Conservation (phyloP, 352 stramenopile genomes). For the Elongisporangium senticosum region DNA sequence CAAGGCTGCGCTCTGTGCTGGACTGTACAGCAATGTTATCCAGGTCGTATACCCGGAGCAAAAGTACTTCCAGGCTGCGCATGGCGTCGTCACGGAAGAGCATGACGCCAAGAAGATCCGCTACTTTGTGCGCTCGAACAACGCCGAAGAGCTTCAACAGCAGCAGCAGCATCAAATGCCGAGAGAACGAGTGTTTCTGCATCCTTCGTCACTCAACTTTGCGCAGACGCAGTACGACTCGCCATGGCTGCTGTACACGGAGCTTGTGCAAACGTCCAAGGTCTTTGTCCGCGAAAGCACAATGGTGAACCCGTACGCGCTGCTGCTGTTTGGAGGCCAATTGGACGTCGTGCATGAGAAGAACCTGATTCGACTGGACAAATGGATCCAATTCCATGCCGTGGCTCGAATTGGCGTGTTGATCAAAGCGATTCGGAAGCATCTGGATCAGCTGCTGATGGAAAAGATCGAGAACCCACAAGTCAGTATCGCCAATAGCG, state of each 20-base stretch:
- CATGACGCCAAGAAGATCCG: conserved; percentile 91
- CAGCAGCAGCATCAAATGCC: conserved; percentile 10
- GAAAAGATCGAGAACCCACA: conserved; percentile 92
- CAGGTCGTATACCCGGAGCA: conserved; percentile 87
- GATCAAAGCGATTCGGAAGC: conserved; percentile 92
- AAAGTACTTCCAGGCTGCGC: conserved; percentile 93
- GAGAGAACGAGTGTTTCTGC: conserved; percentile 94
- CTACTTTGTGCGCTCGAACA: conserved; percentile 82
- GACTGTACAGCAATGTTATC: conserved; percentile 77
- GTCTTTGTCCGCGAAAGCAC: conserved; percentile 96
- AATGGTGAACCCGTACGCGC: conserved; percentile 95
- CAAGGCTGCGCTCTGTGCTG: conserved; percentile 79
- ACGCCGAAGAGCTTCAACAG: conserved; percentile 5
- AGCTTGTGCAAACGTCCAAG: conserved; percentile 96
- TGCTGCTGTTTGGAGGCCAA: conserved; percentile 97
- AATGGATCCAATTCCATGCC: conserved; percentile 94
- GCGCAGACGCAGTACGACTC: conserved; percentile 90
- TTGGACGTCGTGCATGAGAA: conserved; percentile 91
- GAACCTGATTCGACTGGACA: conserved; percentile 75
- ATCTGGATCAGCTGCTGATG: conserved; percentile 91
- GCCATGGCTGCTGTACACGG: conserved; percentile 95
- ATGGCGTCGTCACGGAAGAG: conserved; percentile 88
- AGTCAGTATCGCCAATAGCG: conserved; percentile 86
- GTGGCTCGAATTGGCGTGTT: conserved; percentile 93
- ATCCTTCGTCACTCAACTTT: conserved; percentile 92